Percentiles rank a stretch among this genome's conserved stretches.
Conservation (phyloP, 192 early-diverging fungal species). For the Backusella westeae region DNA sequence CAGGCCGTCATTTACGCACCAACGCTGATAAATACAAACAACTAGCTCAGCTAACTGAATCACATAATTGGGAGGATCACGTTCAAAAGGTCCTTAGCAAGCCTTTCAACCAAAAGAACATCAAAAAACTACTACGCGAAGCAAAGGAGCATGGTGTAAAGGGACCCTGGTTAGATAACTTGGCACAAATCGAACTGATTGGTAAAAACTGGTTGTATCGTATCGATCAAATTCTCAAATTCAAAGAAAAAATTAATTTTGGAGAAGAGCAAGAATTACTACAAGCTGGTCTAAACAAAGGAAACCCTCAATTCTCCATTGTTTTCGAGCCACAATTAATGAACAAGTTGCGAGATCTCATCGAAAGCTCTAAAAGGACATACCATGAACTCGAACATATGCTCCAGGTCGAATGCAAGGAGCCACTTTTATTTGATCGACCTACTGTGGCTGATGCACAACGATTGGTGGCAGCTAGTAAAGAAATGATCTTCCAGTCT, state of each 20-base stretch:
- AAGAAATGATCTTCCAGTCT: slow-evolving; percentile 1
- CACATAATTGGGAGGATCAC: neutral
- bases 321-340: slow-evolving; percentile 25
- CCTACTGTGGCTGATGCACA: slow-evolving; percentile 7
- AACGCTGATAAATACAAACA: neutral
- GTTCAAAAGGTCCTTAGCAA: neutral
- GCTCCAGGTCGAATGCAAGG: neutral
- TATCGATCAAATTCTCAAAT: slow-evolving; percentile 7
- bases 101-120: neutral
- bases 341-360: slow-evolving; percentile 43
- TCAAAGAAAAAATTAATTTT: neutral
- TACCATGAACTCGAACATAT: neutral
- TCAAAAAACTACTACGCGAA: neutral
- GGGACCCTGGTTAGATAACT: neutral
- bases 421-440: slow-evolving; percentile 1
- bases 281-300: neutral
- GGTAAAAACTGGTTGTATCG: neutral
- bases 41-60: neutral
- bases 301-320: neutral
- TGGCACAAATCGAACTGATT: neutral
- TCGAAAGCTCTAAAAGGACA: slow-evolving; percentile 29
- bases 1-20: neutral
- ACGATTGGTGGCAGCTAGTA: neutral
- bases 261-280: neutral
- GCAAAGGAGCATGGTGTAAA: neutral